Base-by-base conservation (phyloP, 345 rosid species). In the Melastoma malabathricum region DNA sequence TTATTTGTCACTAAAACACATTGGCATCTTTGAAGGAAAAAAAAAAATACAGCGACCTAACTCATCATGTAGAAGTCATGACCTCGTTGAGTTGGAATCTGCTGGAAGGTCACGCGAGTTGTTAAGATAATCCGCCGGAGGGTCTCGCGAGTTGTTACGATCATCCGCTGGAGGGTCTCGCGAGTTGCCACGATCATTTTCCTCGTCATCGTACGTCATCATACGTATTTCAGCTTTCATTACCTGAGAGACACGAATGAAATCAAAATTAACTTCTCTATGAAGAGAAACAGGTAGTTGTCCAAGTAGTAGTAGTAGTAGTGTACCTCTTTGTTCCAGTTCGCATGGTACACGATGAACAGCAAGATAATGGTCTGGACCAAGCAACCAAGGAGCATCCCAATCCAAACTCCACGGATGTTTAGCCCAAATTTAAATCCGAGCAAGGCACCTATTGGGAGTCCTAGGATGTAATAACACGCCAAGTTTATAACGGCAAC, bases 401-500 rank as follows among this genome's bases (percentile, higher is more conserved):
- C 86, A 1, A 60, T 50, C 86, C 86, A 79, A 22, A 79, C 69
- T 17, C 86, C 82, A 45, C 48, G 18, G 2, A 64, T 67, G 15
- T 68, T 54, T 1, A 66, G 65, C 13, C 71, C 46, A 47, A 69
- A 61, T 44, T 57, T 61, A 60, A 57, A 76, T 13, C 82, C 78
- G 6, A 79, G 68, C 47, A 79, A 25, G 10, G 71, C 68, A 5
- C 82, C 75, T 3, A 68, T 44, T 1, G 86, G 80, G 52, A 76
- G 64, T 2, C 90, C 87, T 27, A 72, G 64, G 34, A 74, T 3
- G 44, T 86, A 78, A 64, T 82, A 82, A 56, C 90, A 82, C 1
- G 20, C 82, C 31, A 80, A 59, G 58, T 82, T 86, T 59, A 78
- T 80, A 48, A 71, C 76, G 0, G 88, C 88, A 1, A 86, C 80